Conservation (phyloP, 805 yeast species). For the Wickerhamomyces hampshirensis region DNA sequence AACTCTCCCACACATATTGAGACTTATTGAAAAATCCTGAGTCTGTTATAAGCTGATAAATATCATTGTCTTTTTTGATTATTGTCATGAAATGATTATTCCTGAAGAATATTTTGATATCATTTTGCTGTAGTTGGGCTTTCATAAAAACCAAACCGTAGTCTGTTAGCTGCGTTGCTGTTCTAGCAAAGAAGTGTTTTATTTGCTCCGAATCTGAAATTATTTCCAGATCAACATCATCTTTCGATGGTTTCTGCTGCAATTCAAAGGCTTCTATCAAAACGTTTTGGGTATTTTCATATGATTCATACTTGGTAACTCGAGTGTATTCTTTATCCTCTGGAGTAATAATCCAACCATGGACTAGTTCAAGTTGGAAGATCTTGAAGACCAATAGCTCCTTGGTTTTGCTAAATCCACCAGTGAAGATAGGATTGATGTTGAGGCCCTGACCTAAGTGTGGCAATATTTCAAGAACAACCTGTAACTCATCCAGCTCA, state of each 20-base stretch:
- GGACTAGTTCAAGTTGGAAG: constrained; percentile 60
- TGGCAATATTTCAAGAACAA: constrained; percentile 54
- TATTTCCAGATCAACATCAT: constrained; percentile 24
- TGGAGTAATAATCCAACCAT: constrained; percentile 77
- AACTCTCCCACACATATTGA: constrained; percentile 78
- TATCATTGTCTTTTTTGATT: constrained; percentile 39
- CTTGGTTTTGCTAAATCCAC: constrained; percentile 49
- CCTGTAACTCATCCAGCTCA: constrained; percentile 30
- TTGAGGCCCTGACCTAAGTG: constrained; percentile 63
- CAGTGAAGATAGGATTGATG: constrained; percentile 66
- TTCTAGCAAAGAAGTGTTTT: constrained; percentile 48
- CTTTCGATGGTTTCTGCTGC: constrained; percentile 20
- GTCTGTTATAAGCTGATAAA: constrained; percentile 73
- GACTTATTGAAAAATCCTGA: constrained; percentile 45
- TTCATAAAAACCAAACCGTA: constrained; percentile 53
- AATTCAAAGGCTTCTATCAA: constrained; percentile 43
- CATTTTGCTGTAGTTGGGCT: constrained; percentile 41
- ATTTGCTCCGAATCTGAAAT: constrained; percentile 31
- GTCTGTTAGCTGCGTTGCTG: constrained; percentile 72
- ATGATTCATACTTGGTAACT: constrained; percentile 39
- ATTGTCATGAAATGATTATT: constrained; percentile 86
- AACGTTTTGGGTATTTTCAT: constrained; percentile 57
- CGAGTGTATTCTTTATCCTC: constrained; percentile 29
- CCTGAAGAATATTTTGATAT: constrained; percentile 71
- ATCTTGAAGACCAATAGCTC: constrained; percentile 54